Evolutionary conservation across 2,329 filamentous ascomycete genomes (phyloP).

Genomic region (Talaromyces islandicus): DNA sequence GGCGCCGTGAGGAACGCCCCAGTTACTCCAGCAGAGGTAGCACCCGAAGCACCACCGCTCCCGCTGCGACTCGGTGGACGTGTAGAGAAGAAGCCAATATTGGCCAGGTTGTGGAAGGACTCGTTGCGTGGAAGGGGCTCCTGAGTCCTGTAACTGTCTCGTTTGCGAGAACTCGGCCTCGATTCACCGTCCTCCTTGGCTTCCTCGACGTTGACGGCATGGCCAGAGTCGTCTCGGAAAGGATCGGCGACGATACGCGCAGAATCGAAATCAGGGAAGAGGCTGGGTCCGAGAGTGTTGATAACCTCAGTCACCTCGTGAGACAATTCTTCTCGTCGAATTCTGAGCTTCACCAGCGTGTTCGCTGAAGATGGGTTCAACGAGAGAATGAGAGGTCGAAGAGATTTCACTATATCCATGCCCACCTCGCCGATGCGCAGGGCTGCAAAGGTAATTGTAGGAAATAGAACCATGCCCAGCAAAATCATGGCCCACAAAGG

Average conservation of each 20-base stretch:
- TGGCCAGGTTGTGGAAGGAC: slow-evolving; percentile 84
- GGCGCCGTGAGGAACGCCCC: slow-evolving; percentile 66
- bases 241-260: slow-evolving; percentile 59
- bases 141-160: slow-evolving; percentile 20
- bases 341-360: slow-evolving; percentile 71
- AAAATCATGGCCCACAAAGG: slow-evolving; percentile 72
- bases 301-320: slow-evolving; percentile 83
- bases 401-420: slow-evolving; percentile 96
- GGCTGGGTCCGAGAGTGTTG: slow-evolving; percentile 89
- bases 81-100: slow-evolving; percentile 84
- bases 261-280: slow-evolving; percentile 93
- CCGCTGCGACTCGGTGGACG: slow-evolving; percentile 75
- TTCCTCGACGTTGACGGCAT: slow-evolving; percentile 13
- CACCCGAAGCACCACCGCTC: slow-evolving; percentile 66
- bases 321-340: slow-evolving; percentile 66
- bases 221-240: slow-evolving; percentile 32
- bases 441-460: slow-evolving; percentile 83
- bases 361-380: slow-evolving; percentile 79
- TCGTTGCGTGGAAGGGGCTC: slow-evolving; percentile 75
- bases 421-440: slow-evolving; percentile 95
- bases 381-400: slow-evolving; percentile 79
- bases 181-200: slow-evolving; percentile 11
- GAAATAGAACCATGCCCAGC: slow-evolving; percentile 73
- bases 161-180: slow-evolving; percentile 16
- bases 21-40: slow-evolving; percentile 55